These are phyloP conservation scores for Marasmius fiardii DNA, from an alignment of 1,284 basidiomycete genomes.

Conservation along the genomic window DNA sequence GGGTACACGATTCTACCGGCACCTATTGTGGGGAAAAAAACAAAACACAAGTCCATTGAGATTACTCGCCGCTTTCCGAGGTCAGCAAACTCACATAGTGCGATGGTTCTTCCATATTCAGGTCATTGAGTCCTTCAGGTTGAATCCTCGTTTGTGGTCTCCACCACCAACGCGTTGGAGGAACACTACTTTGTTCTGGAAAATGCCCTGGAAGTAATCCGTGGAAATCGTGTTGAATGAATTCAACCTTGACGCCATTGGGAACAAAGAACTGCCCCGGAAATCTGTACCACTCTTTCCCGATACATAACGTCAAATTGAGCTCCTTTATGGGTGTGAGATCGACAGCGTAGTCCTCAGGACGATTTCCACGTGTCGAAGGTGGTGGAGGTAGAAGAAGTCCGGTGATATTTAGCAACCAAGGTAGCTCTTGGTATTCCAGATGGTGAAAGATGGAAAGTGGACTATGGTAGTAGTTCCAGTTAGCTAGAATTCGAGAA, in stretches of 20 bases:
- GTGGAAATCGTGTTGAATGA: conserved; percentile 87
- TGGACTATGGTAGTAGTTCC: conserved; percentile 91
- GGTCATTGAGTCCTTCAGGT: conserved; percentile 78
- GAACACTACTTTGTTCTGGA: conserved; percentile 24
- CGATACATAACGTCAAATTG: conserved; percentile 81
- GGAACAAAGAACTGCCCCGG: conserved; percentile 90
- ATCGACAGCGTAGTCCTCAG: conserved; percentile 64
- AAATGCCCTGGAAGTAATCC: conserved; percentile 91
- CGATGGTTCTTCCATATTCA: conserved; percentile 77
- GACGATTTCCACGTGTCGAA: conserved; percentile 31
- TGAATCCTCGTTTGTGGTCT: conserved; percentile 65
- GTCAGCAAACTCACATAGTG: conserved; percentile 68
- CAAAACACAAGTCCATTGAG: conserved; percentile 8
- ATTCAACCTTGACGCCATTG: conserved; percentile 77
- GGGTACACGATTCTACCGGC: conserved; percentile 72
- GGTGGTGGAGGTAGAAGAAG: conserved; percentile 42
- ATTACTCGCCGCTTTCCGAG: conserved; percentile 1
- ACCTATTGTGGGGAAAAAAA: conserved; percentile 49
- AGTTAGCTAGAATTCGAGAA: conserved; percentile 78
- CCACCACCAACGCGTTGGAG: conserved; percentile 51
- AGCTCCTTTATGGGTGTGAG: conserved; percentile 68
- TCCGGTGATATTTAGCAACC: conserved; percentile 72
- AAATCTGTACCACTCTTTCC: conserved; percentile 97
- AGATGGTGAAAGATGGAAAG: conserved; percentile 73
- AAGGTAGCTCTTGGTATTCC: conserved; percentile 78